Base-by-base conservation (phyloP, 129 eudicot genomes). In the Flaveria linearis region DNA sequence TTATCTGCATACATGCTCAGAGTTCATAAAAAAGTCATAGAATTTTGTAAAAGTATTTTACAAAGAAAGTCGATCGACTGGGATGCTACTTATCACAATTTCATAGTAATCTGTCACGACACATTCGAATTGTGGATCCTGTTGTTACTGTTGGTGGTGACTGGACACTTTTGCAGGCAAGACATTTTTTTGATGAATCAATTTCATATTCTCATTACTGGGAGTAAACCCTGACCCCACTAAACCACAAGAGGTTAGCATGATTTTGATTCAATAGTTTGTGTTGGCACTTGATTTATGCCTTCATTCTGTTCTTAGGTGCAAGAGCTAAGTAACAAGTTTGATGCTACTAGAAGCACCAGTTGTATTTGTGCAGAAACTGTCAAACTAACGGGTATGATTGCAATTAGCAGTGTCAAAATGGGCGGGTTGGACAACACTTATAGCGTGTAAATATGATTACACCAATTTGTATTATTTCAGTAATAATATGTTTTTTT, bases 141-240 rank as follows among this genome's bases (percentile, higher is more conserved):
- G 96, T 90, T 72, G 86, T 93, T 55, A 78, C 96, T 1, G 47
- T 93, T 49, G 98, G 98, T 16, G 97, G 98, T 51, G 98, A 93
- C 82, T 97, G 98, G 9, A 93, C 98, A 23, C 85, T 93, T 68
- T 71, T 90, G 79, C 91, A 80, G 45, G 98, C 96, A 73, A 93
- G 98, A 70, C 97, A 88, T 83, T 85, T 88, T 69, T 73, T 93
- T 71, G 87, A 90, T 81, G 96, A 85, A 68, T 85, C 91, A 22
- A 80, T 30, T 0, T 4, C 39, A 30, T 30, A 30, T 30, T 90
- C 81, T 96, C 98, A 2, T 82, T 93, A 62, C 82, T 93, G 23
- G 98, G 96, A 53, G 89, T 93, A 14, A 93, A 93, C 76, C 91
- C 98, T 41, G 98, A 93, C 79, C 98, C 98, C 62, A 93, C 98